These are phyloP conservation scores for Hyphopichia homilentoma DNA, from an alignment of 805 yeast species.

Conservation along the genomic window DNA sequence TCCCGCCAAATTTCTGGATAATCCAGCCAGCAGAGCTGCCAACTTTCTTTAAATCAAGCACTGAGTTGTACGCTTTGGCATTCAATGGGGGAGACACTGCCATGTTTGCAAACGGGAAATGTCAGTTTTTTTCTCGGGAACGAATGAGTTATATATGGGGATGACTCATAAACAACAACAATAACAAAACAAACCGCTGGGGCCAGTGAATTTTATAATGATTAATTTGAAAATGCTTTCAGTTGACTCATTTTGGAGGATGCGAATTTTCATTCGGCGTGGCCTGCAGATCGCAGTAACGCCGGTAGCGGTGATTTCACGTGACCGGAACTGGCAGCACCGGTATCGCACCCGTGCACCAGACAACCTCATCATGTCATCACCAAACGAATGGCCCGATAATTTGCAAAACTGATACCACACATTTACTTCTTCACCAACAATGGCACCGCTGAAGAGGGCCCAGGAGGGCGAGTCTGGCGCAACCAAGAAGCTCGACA, in stretches of 20 bases:
- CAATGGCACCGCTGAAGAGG: slow-evolving; percentile 3
- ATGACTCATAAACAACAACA: too few relatives aligned
- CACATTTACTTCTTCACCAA: background rate
- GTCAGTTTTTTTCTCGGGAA: too few relatives aligned
- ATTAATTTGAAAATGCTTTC: too few relatives aligned
- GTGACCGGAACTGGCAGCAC: background rate
- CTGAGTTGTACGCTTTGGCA: slow-evolving; percentile 36
- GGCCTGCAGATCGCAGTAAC: too few relatives aligned
- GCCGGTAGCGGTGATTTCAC: too few relatives aligned
- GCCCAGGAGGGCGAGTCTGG: slow-evolving; percentile 2
- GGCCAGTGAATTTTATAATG: too few relatives aligned
- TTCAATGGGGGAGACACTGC: slow-evolving; percentile 17
- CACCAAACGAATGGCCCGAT: background rate
- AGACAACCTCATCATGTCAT: slow-evolving; percentile 1
- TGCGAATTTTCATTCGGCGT: too few relatives aligned
- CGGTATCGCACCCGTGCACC: background rate
- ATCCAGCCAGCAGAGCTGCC: slow-evolving; percentile 31
- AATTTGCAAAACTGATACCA: background rate
- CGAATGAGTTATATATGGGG: background rate
- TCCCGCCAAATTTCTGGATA: slow-evolving; percentile 94
- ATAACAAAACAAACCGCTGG: too few relatives aligned
- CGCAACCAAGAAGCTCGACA: slow-evolving; percentile 10
- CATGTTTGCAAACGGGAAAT: slow-evolving; percentile 10
- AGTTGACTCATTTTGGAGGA: too few relatives aligned
- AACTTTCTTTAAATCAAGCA: slow-evolving; percentile 30